A percentile compares a stretch with the other conserved stretches of the same genome.
phyloP scores from a whole-genome alignment of 2,329 filamentous ascomycete species.

The Cryphonectria japonica region DNA sequence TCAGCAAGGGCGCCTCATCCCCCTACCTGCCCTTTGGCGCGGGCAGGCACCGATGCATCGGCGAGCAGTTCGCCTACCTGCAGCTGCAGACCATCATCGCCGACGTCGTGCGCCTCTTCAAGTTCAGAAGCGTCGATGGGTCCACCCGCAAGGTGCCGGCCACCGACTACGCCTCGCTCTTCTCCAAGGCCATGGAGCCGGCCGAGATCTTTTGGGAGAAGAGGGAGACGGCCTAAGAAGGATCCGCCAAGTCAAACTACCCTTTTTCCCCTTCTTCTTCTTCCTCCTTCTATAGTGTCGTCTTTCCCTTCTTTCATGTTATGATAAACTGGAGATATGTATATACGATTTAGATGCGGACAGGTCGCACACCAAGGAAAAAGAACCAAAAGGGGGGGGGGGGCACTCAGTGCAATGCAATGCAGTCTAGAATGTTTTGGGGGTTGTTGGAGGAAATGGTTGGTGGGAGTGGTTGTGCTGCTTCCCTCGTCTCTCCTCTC shows the following conservation, averaged over 20 bases:
- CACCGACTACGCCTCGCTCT: slow-evolving; percentile 71
- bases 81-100: slow-evolving; percentile 87
- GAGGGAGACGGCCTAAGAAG: slow-evolving; percentile 49
- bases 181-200: slow-evolving; percentile 73
- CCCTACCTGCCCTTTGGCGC: slow-evolving; percentile 95
- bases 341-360: slow-evolving; percentile 19
- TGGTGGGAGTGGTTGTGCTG: no score
- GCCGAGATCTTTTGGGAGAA: slow-evolving; percentile 77
- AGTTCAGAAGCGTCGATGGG: slow-evolving; percentile 77
- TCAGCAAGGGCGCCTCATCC: slow-evolving; percentile 86
- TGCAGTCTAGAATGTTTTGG: no score
- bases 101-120: slow-evolving; percentile 76
- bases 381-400: no score
- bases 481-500: no score
- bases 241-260: no score
- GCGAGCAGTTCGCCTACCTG: slow-evolving; percentile 93
- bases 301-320: not conserved
- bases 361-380: not conserved
- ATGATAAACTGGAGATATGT: slow-evolving; percentile 10
- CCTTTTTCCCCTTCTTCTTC: no score
- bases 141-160: slow-evolving; percentile 65
- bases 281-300: not conserved
- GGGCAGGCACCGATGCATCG: slow-evolving; percentile 91
- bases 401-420: no score
- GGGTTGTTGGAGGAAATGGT: no score